A percentile compares a stretch with the other conserved stretches of the same genome.
phyloP scores from a whole-genome alignment of 805 yeast genomes.

The Candida piceae region DNA sequence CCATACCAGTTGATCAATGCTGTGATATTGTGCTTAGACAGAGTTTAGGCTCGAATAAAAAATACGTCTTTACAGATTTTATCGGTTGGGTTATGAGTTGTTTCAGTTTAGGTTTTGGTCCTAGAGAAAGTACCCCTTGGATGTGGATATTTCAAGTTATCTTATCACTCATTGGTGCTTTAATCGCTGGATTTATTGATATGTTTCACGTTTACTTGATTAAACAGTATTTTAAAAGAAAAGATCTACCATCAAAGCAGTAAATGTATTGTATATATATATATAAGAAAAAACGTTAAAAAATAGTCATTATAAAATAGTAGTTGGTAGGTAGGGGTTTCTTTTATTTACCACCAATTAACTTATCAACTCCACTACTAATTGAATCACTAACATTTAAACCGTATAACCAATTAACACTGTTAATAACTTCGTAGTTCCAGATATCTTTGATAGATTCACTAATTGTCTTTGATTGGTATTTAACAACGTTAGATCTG shows the following conservation, averaged over 20 bases:
- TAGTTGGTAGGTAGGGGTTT: not conserved
- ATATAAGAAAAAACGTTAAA: no score
- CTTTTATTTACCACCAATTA: conserved; percentile 2
- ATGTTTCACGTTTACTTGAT: conserved; percentile 49
- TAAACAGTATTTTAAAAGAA: conserved; percentile 38
- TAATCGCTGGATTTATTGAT: conserved; percentile 59
- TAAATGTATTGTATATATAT: no score
- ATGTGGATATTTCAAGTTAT: conserved; percentile 49
- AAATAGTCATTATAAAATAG: no score
- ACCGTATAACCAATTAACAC: conserved; percentile 60
- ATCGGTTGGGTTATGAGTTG: conserved; percentile 78
- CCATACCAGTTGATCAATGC: conserved; percentile 65
- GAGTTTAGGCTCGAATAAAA: conserved; percentile 58
- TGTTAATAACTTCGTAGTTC: conserved; percentile 65
- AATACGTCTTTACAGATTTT: conserved; percentile 73
- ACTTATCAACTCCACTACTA: conserved; percentile 11
- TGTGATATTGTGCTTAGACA: conserved; percentile 50
- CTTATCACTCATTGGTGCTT: conserved; percentile 42
- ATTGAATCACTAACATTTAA: conserved; percentile 18
- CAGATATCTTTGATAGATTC: conserved; percentile 75
- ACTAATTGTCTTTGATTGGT: conserved; percentile 40
- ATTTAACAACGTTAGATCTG: conserved; percentile 38
- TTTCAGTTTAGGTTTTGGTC: conserved; percentile 63
- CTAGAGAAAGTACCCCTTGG: conserved; percentile 37
- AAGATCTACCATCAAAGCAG: conserved; percentile 11